Conservation (phyloP, 2,329 filamentous ascomycete genomes). For the Tolypocladium paradoxum region DNA sequence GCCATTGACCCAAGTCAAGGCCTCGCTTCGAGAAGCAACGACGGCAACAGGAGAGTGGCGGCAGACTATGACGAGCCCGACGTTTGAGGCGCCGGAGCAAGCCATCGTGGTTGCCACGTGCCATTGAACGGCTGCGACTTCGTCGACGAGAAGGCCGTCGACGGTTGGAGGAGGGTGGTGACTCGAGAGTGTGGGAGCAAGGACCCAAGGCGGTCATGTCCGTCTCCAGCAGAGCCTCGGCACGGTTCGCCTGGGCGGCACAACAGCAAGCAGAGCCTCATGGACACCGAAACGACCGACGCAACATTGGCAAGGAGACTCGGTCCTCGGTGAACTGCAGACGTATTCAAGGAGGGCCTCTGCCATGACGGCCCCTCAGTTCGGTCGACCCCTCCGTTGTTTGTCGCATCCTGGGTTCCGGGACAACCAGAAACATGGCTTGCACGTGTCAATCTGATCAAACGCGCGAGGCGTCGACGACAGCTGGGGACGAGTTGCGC, state of each 20-base stretch:
- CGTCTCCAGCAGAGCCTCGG: neutral
- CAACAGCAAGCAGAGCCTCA: neutral
- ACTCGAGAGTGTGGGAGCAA: neutral
- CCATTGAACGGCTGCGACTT: neutral
- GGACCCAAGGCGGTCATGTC: neutral
- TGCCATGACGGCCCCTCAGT: neutral
- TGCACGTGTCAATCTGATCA: neutral
- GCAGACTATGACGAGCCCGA: neutral
- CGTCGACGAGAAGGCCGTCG: neutral
- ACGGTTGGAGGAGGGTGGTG: neutral
- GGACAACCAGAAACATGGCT: neutral
- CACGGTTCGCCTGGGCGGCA: neutral
- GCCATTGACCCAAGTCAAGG: neutral
- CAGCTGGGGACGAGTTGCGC: too few relatives aligned
- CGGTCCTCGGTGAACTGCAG: neutral
- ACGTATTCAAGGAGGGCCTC: neutral
- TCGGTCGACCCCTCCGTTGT: neutral
- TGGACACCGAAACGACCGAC: neutral
- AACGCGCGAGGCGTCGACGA: too few relatives aligned
- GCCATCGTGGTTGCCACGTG: neutral
- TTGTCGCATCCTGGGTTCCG: neutral
- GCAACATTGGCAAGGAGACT: neutral
- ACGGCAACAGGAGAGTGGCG: neutral
- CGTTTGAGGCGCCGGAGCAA: neutral
- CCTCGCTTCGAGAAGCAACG: neutral